Conservation (phyloP, 352 stramenopile genomes). For the Thalassiosira exigua region DNA sequence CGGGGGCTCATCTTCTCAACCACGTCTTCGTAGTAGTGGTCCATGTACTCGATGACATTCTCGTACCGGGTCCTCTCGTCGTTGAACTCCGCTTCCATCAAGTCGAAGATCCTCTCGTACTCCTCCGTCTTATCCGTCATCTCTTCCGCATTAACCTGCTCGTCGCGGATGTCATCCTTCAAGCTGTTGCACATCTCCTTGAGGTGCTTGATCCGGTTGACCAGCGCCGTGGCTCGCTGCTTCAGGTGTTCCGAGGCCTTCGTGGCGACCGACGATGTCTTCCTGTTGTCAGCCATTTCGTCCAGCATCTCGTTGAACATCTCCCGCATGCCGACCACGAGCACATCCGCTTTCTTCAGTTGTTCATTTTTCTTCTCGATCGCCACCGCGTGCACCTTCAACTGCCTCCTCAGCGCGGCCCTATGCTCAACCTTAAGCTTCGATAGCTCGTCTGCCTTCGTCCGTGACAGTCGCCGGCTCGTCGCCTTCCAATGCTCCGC, state of each 20-base stretch:
- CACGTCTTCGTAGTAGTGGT: conserved; percentile 9
- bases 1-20: not conserved
- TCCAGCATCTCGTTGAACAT: too few relatives aligned
- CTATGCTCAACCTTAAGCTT: too few relatives aligned
- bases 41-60: conserved; percentile 3
- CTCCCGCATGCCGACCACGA: not conserved
- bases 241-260: not conserved
- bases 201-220: not conserved
- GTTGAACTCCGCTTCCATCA: conserved; percentile 9
- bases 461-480: too few relatives aligned
- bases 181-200: not conserved
- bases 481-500: too few relatives aligned
- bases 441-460: too few relatives aligned
- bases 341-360: not conserved
- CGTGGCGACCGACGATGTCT: not conserved
- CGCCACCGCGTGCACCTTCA: too few relatives aligned
- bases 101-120: conserved; percentile 14
- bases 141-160: not conserved
- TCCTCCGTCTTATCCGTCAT: conserved; percentile 5
- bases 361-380: conserved; percentile 7
- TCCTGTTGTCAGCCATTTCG: conserved; percentile 22
- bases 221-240: not conserved
- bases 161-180: conserved; percentile 5
- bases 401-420: too few relatives aligned
- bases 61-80: not conserved